These are phyloP conservation scores for Tylopilus sp. DNA, from an alignment of 768 basidiomycete genomes.

Conservation along the genomic window DNA sequence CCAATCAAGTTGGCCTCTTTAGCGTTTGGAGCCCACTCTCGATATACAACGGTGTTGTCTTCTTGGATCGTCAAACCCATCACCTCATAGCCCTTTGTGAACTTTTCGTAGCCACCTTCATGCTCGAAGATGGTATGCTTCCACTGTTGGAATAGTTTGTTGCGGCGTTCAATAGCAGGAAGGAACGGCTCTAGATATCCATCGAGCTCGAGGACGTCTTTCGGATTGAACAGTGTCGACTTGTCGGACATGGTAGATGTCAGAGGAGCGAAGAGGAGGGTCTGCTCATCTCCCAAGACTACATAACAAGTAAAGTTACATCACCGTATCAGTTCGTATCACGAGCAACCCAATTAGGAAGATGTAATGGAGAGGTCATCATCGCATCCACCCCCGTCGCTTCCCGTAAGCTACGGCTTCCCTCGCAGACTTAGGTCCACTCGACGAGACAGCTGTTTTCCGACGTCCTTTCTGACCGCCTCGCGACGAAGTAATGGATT, in stretches of 20 bases:
- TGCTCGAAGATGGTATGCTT: slow-evolving; percentile 67
- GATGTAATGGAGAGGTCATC: neutral
- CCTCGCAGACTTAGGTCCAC: slow-evolving; percentile 41
- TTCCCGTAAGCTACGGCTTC: slow-evolving; percentile 62
- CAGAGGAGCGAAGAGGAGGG: slow-evolving; percentile 6
- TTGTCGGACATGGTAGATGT: slow-evolving; percentile 39
- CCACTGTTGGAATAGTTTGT: slow-evolving; percentile 70
- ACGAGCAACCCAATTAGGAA: slow-evolving; percentile 12
- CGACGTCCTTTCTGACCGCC: slow-evolving; percentile 33
- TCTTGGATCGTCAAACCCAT: slow-evolving; percentile 73
- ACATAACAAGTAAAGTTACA: too few species aligned
- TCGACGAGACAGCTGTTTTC: slow-evolving; percentile 29
- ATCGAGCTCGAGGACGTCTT: slow-evolving; percentile 61
- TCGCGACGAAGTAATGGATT: slow-evolving; percentile 39
- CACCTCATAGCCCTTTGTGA: slow-evolving; percentile 50
- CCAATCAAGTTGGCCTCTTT: slow-evolving; percentile 81
- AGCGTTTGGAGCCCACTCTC: slow-evolving; percentile 97
- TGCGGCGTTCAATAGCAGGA: slow-evolving; percentile 62
- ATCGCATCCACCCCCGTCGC: slow-evolving; percentile 59
- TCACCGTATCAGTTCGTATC: neutral
- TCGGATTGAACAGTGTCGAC: slow-evolving; percentile 44
- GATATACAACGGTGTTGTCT: slow-evolving; percentile 72
- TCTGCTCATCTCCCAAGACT: neutral
- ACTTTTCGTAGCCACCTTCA: slow-evolving; percentile 83
- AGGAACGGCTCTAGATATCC: slow-evolving; percentile 73